phyloP scores from a whole-genome alignment of 768 basidiomycete genomes.

The Candolleomyces eurysporus region DNA sequence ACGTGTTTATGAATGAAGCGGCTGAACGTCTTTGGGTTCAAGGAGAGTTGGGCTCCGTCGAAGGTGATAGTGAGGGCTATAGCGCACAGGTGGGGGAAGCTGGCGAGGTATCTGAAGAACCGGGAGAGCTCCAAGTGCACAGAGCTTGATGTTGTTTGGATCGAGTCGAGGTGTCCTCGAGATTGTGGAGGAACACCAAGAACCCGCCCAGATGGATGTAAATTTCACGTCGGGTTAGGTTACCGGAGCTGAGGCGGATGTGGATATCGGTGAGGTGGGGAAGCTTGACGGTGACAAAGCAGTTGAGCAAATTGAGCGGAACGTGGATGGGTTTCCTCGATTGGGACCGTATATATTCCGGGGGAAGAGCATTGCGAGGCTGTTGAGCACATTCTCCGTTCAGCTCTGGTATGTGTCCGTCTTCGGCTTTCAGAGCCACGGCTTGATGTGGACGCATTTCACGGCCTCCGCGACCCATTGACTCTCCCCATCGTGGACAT shows the following conservation, averaged over 20 bases:
- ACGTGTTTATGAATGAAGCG: too few species aligned
- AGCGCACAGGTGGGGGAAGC: slow-evolving; percentile 35
- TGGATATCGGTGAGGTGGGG: too few species aligned
- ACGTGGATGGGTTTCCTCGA: slow-evolving; percentile 31
- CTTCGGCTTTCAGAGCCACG: slow-evolving; percentile 38
- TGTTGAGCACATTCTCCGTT: slow-evolving; percentile 27
- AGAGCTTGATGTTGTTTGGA: slow-evolving; percentile 45
- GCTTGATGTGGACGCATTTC: slow-evolving; percentile 33
- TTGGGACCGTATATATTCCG: slow-evolving; percentile 27
- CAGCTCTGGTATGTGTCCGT: slow-evolving; percentile 27
- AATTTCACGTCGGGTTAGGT: slow-evolving; percentile 28
- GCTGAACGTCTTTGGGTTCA: too few species aligned
- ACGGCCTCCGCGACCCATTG: slow-evolving; percentile 28
- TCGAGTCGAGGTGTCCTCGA: too few species aligned
- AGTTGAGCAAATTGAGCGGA: too few species aligned
- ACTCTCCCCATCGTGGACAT: slow-evolving; percentile 15
- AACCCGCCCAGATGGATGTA: too few species aligned
- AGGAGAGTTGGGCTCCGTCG: too few species aligned
- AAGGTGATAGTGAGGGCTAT: too few species aligned
- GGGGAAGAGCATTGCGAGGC: slow-evolving; percentile 23
- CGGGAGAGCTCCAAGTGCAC: too few species aligned
- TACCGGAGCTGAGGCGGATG: too few species aligned
- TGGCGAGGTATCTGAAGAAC: slow-evolving; percentile 27
- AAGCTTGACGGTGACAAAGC: too few species aligned
- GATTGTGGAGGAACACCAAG: too few species aligned